Base-by-base conservation (phyloP, 2,329 filamentous ascomycete genomes). In the Colletotrichum theobromicola region DNA sequence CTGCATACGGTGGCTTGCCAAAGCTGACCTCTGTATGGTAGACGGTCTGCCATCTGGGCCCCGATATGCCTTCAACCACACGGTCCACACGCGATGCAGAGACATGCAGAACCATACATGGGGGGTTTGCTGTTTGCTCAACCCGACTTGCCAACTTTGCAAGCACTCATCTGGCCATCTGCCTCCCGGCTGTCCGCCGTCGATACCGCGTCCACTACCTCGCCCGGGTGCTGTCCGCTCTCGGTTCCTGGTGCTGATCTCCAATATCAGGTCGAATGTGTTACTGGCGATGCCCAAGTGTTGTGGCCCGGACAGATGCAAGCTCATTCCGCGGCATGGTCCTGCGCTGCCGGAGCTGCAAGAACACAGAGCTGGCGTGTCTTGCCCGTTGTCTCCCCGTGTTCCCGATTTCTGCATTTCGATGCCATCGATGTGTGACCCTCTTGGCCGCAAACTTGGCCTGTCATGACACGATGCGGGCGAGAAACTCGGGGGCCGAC, bases 1-100 rank as follows among this genome's bases (percentile, higher is more conserved):
- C 57, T 80, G 81, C 79, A 72, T 75, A 46, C 26, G 50, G 63
- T 69, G 72, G 72, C 72, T 75, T 76, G 46, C 63, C 75, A 72
- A 57, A 28, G 77, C 71, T 66, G 67, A 53, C 21, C 55, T 72
- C 42, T 67, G 55, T 53, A 46, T 74, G 72, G 69, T 50, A 37
- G 72, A 50, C 60, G 28, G 46, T 32, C 30, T 62, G 24, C 65
- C 60, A 35, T 65, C 53, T 37, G 60, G n/a, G 62, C 16, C 62
- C 65, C 68, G 55, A 65, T 58, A 55, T 77, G 67, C 77, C 75
- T 72, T 78, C 69, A 74, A 55, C 75, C 71, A 74, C 71, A 69
- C 69, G 74, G 69, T 63, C 67, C 72, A 70, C 77, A 77, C 76
- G 76, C 78, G 75, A 77, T 67, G 75, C 57, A 75, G 63, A 75